Conservation (phyloP, 495 filamentous ascomycete species). For the Amorphotheca resinae region DNA sequence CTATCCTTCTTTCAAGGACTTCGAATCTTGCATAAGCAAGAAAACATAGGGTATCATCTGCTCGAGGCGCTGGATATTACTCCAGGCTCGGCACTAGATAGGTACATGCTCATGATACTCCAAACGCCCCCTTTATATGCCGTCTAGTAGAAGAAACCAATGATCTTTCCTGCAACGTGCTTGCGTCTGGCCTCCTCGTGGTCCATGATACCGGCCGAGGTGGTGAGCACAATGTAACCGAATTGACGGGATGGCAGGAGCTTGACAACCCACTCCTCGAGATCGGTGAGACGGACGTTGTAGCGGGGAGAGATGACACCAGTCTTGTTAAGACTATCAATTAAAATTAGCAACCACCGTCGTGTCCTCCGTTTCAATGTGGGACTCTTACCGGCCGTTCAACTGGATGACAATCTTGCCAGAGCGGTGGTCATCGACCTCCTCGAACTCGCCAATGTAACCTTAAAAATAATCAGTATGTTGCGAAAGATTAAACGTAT, state of each 20-base stretch:
- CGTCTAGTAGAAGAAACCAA: slow-evolving; percentile 89
- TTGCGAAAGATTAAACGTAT: slow-evolving; percentile 87
- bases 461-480: slow-evolving; percentile 63
- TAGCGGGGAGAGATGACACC: slow-evolving; percentile 97
- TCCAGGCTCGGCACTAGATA: slow-evolving; percentile 16
- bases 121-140: slow-evolving; percentile 11
- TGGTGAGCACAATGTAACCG: slow-evolving; percentile 97
- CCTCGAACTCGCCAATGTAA: slow-evolving; percentile 99
- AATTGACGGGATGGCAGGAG: slow-evolving; percentile 98
- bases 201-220: slow-evolving; percentile 98
- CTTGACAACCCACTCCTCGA: slow-evolving; percentile 99
- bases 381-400: slow-evolving; percentile 52
- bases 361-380: too few species aligned
- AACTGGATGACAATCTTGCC: slow-evolving; percentile 98
- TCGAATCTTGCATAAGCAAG: slow-evolving; percentile 13
- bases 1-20: slow-evolving; percentile 8
- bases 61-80: slow-evolving; percentile 11
- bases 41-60: slow-evolving; percentile 13
- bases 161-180: slow-evolving; percentile 92
- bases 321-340: slow-evolving; percentile 80
- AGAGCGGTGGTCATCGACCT: slow-evolving; percentile 97
- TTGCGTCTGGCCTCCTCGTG: slow-evolving; percentile 98
- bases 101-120: slow-evolving; percentile 18
- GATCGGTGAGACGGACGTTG: slow-evolving; percentile 92
- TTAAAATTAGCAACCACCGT: slow-evolving; percentile 7